Evolutionary conservation across 768 basidiomycete species (phyloP).

Genomic region (Panaeolus papilionaceus): DNA sequence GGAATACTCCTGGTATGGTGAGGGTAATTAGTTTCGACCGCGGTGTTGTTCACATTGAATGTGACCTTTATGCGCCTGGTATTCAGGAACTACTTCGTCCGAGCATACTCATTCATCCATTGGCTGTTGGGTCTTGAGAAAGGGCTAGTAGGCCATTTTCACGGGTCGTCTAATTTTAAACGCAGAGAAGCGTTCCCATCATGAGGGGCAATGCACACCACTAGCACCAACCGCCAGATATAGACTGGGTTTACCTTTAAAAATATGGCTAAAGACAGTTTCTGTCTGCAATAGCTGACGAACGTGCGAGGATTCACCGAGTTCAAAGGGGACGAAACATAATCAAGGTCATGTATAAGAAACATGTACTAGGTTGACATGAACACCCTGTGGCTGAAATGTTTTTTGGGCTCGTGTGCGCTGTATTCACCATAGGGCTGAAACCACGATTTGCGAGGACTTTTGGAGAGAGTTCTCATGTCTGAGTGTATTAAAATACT

Average conservation of each 20-base stretch:
- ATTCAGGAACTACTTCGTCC: not conserved
- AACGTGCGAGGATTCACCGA: not conserved
- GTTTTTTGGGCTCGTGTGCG: not conserved
- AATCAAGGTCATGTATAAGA: not conserved
- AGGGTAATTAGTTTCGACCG: not conserved
- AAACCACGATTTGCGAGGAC: conserved; percentile 11
- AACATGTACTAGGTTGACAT: conserved; percentile 6
- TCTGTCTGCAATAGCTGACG: not conserved
- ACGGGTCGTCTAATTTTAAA: not conserved
- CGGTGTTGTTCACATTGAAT: conserved; percentile 2
- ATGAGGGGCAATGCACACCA: not conserved
- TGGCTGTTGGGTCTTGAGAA: conserved; percentile 4
- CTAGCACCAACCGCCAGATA: not conserved
- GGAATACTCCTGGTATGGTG: conserved; percentile 6
- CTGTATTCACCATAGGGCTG: not conserved
- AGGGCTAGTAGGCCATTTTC: not conserved
- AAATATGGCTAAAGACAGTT: conserved; percentile 11
- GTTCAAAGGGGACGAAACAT: not conserved
- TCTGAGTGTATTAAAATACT: not conserved
- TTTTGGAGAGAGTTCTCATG: not conserved
- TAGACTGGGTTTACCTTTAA: not conserved
- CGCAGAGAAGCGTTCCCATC: not conserved
- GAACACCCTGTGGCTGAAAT: not conserved
- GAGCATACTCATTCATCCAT: not conserved
- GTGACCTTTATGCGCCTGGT: not conserved